Base-by-base conservation (phyloP, 345 rosid species). In the Capsella bursapastoris region DNA sequence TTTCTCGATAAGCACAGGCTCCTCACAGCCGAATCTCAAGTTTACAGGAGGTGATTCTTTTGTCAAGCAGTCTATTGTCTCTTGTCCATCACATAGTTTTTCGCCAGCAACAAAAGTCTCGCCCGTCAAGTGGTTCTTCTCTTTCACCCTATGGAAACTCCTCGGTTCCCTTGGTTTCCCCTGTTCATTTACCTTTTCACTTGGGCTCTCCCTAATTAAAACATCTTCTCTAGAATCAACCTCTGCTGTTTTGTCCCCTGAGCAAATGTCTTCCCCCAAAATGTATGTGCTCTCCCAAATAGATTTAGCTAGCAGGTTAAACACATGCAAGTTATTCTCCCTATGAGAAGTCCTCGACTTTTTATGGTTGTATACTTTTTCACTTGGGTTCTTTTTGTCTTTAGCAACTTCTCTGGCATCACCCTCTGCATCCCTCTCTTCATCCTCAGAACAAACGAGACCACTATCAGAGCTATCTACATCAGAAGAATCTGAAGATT, bases 1-100 rank as follows among this genome's bases (percentile, higher is more conserved):
- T 66, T 75, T 82, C 74, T 84, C 85, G 1, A 70, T 65, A 7
- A 57, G 77, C 66, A 40, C 59, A 37, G 78, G 62, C 65, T 84
- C 84, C 71, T 81, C 85, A 10, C 15, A 68, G 9, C 83, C 86
- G 71, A 83, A 85, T 9, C 79, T 81, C 78, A 75, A 70, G 70
- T 83, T 83, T 73, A 74, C 2, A 12, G 75, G 82, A 69, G 83
- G 83, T 34, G 40, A 28, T 5, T 22, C 32, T 61, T 61, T 32
- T 25, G 25, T 7, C 48, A 1, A 10, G 64, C n/a, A 38, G 32
- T 5, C 0, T 45, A 25, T 6, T 57, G 29, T 57, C 56, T 57
- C 66, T 44, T 57, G 57, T 18, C 22, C 57, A 70, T 57, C 64
- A 27, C 12, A 56, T n/a, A 61, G 25, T 4, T 38, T 27, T 56